Evolutionary conservation across 1,284 basidiomycete genomes (phyloP).

Genomic region (Somion occarium): DNA sequence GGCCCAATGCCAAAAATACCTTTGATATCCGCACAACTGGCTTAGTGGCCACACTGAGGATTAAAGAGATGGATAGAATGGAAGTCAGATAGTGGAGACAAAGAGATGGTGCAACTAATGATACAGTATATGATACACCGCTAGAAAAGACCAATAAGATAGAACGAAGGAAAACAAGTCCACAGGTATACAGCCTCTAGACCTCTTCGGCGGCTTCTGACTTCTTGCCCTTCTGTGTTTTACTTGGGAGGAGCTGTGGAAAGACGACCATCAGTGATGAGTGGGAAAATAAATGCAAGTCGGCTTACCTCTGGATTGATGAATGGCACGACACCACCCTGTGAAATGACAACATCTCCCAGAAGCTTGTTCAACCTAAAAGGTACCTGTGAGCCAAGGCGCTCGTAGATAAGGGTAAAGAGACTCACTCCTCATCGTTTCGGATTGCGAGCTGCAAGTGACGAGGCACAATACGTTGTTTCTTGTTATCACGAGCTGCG

Average conservation of each 20-base stretch:
- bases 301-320: conserved; percentile 36
- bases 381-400: conserved; percentile 21
- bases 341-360: conserved; percentile 84
- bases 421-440: conserved; percentile 75
- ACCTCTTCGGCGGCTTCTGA: conserved; percentile 13
- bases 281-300: not conserved
- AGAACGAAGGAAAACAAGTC: not conserved
- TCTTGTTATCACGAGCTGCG: conserved; percentile 65
- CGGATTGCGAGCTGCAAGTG: conserved; percentile 89
- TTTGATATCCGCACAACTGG: too few relatives aligned
- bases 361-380: conserved; percentile 69
- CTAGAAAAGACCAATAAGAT: conserved; percentile 1
- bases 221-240: conserved; percentile 19
- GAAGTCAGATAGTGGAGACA: not conserved
- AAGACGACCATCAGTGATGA: not conserved
- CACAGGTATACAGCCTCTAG: conserved; percentile 8
- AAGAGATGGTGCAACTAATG: not conserved
- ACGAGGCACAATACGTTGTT: conserved; percentile 90
- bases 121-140: conserved; percentile 2
- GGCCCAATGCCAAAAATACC: too few relatives aligned
- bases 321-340: conserved; percentile 86
- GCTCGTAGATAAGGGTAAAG: not conserved
- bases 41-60: too few relatives aligned
- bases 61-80: not conserved
- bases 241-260: conserved; percentile 16